Evolutionary conservation across 2,329 filamentous ascomycete genomes (phyloP), one percentile per base, ranked within the genome.

Genomic region (Neospermospora avenae): DNA sequence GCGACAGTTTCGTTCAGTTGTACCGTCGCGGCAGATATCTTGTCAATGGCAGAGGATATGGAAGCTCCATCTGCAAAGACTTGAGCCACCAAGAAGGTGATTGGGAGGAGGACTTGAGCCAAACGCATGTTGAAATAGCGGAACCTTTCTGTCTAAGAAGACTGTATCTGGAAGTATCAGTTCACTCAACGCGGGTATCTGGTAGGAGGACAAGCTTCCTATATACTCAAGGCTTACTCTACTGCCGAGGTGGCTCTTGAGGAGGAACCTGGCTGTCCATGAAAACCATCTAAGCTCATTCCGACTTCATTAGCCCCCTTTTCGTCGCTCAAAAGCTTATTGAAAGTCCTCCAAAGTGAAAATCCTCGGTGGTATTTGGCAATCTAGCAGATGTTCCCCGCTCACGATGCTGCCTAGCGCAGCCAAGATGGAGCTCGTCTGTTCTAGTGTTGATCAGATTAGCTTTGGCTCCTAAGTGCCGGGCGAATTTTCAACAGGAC

Each of bases 61-160:
- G 64, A 44, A 14, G 64, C 62, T 20, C 64, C 66, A 49, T 68
- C 65, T 41, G 68, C 67, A 13, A 67, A 18, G 56, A 66, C 64
- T n/a, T 53, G 60, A 16, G 67, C 31, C 16, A 58, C 51, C 11
- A 68, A 54, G 16, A 67, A 55, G 35, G 51, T 42, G 37, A 63
- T 14, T 13, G 60, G 41, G 53, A 66, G 22, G 37, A 58, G 59
- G 51, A 63, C 45, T 31, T 60, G 51, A 25, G 55, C 16, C 46
- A 69, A 28, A 59, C 42, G 63, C 67, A 69, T 69, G 39, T 56
- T 65, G 16, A 49, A 20, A 11, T 6, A 6, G 22, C 25, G 10
- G 37, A 39, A 16, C 5, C 5, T 39, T 39, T 39, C 14, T 1
- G 35, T 37, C 11, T 5, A 14, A 28, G 20, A 13, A 7, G 24